Evolutionary conservation across 2,329 filamentous ascomycete species (phyloP), one percentile per base, ranked within the genome.

Genomic region (Knufia petricola): DNA sequence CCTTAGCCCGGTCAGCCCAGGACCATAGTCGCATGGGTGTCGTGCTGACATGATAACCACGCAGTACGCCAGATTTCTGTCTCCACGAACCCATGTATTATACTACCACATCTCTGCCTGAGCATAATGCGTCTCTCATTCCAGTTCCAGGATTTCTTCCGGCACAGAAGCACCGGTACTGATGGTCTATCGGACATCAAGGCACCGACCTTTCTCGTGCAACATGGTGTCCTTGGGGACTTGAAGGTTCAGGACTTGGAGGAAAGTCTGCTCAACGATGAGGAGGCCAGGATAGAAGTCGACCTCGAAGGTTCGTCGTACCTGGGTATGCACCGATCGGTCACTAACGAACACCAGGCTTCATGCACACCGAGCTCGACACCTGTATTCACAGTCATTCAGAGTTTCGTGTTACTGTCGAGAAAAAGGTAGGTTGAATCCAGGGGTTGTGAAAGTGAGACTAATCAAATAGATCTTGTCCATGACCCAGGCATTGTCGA

Each of bases 81-180:
- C 15, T 36, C 32, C 32, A 36, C 15, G 7, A 36, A 4, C 15
- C 32, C 32, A n/a, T n/a, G 32, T 4, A 17, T 6, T 28, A 28
- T 28, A 28, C 26, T 6, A 28, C 26, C 6, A 28, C 26, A 10
- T 26, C 19, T 10, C 28, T 19, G 24, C 20, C 4, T 30, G 12
- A 17, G 20, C 17, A 2, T n/a, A 3, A 59, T 39, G 42, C 42
- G 24, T 8, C 17, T 46, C n/a, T 46, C 42, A 3, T 46, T 46
- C 13, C 42, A 24, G 4, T 37, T 46, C 17, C 30, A 32, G 13
- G 42, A 46, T 19, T 46, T 46, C 42, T 46, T 46, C 21, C 42
- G 30, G 7, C 19, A 37, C 19, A 23, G 17, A 20, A 13, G 31
- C 31, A 13, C 6, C 7, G 10, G 13, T 20, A 17, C 23, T 3